Evolutionary conservation across 306 rosid species (phyloP).

Genomic region (Vigna unguiculata): DNA sequence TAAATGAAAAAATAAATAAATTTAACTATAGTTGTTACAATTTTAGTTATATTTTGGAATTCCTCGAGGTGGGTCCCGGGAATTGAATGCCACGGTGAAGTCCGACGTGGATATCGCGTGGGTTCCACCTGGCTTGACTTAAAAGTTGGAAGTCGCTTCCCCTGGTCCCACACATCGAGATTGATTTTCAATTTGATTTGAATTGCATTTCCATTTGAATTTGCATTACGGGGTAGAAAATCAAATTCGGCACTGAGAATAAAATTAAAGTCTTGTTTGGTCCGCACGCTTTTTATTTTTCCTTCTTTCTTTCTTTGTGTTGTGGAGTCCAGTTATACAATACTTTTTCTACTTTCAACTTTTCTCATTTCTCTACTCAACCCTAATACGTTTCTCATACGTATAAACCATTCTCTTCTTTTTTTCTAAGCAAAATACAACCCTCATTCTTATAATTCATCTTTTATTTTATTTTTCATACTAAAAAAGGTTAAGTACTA

Average conservation of each 20-base stretch:
- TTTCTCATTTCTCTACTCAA: background rate
- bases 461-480: background rate
- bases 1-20: too few relatives aligned
- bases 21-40: too few relatives aligned
- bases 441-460: background rate
- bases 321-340: constrained; percentile 58
- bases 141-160: background rate
- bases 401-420: too few relatives aligned
- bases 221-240: background rate
- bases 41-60: too few relatives aligned
- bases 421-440: background rate
- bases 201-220: background rate
- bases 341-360: background rate
- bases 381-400: background rate
- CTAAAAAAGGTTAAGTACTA: too few relatives aligned
- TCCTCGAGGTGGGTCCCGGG: too few relatives aligned
- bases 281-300: background rate
- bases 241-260: background rate
- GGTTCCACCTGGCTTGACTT: constrained; percentile 1
- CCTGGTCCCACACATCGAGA: background rate
- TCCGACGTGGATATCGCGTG: background rate
- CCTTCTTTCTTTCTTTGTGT: background rate
- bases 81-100: too few relatives aligned
- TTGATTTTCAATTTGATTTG: background rate
- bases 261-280: background rate